These are phyloP conservation scores for Pythium scleroteichum DNA, from an alignment of 352 stramenopile genomes.

Conservation along the genomic window DNA sequence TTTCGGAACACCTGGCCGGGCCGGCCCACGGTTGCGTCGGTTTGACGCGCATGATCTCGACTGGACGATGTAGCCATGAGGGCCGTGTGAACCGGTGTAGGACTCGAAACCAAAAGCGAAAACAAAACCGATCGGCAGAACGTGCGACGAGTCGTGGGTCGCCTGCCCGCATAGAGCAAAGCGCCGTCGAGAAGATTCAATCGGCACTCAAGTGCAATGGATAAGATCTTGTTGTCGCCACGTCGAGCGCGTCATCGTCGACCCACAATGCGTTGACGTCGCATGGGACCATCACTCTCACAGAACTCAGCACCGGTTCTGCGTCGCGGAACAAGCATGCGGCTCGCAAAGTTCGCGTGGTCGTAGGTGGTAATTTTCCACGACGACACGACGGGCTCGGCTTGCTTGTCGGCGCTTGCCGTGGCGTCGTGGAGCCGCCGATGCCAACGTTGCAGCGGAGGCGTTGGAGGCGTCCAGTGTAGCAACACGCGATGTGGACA, in stretches of 20 bases:
- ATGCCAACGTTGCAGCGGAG: not conserved
- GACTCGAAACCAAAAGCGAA: too few species aligned
- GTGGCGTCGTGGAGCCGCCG: not conserved
- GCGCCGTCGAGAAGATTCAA: too few species aligned
- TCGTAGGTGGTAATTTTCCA: not conserved
- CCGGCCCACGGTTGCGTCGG: too few species aligned
- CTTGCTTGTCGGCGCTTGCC: not conserved
- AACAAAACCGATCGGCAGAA: too few species aligned
- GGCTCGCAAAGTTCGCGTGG: conserved; percentile 4
- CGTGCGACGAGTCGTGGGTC: too few species aligned
- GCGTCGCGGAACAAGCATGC: conserved; percentile 26
- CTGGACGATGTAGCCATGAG: too few species aligned
- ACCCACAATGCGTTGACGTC: not conserved
- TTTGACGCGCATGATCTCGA: too few species aligned
- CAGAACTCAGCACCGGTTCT: conserved; percentile 6
- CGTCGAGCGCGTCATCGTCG: not conserved
- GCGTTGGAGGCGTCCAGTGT: too few species aligned
- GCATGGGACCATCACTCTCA: conserved; percentile 19
- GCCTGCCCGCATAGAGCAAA: too few species aligned
- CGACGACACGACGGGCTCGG: not conserved
- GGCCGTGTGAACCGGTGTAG: too few species aligned
- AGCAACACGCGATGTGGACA: too few species aligned
- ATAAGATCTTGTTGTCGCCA: conserved; percentile 2
- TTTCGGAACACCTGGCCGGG: too few species aligned
- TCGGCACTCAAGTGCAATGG: not conserved